These are phyloP conservation scores for Caryocar brasiliense DNA, from an alignment of 441 rosid species.

Conservation along the genomic window DNA sequence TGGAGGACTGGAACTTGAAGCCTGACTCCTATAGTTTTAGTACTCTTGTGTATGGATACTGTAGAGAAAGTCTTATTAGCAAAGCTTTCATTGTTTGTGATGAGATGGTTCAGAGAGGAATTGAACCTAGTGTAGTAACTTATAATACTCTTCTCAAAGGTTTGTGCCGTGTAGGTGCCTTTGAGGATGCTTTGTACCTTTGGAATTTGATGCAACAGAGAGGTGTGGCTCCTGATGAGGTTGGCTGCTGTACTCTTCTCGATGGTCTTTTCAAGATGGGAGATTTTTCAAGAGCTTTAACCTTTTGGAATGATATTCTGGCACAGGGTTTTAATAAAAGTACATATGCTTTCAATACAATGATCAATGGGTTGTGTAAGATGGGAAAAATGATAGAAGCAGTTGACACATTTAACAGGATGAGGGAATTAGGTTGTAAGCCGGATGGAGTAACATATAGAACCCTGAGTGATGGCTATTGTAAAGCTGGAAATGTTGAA, in stretches of 20 bases:
- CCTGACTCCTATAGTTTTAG: constrained; percentile 69
- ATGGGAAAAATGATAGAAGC: constrained; percentile 63
- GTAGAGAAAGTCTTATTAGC: constrained; percentile 37
- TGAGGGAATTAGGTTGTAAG: constrained; percentile 44
- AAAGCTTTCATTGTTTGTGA: constrained; percentile 59
- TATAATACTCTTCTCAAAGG: constrained; percentile 78
- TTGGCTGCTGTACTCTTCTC: constrained; percentile 60
- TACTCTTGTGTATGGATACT: constrained; percentile 69
- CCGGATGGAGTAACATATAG: constrained; percentile 69
- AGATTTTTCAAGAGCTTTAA: constrained; percentile 41
- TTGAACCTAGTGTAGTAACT: constrained; percentile 40
- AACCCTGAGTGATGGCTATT: constrained; percentile 59
- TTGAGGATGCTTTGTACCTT: constrained; percentile 46
- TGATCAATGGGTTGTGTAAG: constrained; percentile 69
- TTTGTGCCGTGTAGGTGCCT: constrained; percentile 36
- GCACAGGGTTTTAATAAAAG: constrained; percentile 52
- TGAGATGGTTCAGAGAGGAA: constrained; percentile 37
- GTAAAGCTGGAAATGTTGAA: constrained; percentile 49
- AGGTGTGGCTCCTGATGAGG: constrained; percentile 38
- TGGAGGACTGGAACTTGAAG: constrained; percentile 51
- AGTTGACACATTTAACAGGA: constrained; percentile 42
- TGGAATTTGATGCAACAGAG: constrained; percentile 55
- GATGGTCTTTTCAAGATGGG: constrained; percentile 56
- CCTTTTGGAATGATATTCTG: constrained; percentile 58
- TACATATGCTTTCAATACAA: constrained; percentile 47